Evolutionary conservation across 495 filamentous ascomycete genomes (phyloP), one percentile per base, ranked within the genome.

Genomic region (Cairneyella variabilis): DNA sequence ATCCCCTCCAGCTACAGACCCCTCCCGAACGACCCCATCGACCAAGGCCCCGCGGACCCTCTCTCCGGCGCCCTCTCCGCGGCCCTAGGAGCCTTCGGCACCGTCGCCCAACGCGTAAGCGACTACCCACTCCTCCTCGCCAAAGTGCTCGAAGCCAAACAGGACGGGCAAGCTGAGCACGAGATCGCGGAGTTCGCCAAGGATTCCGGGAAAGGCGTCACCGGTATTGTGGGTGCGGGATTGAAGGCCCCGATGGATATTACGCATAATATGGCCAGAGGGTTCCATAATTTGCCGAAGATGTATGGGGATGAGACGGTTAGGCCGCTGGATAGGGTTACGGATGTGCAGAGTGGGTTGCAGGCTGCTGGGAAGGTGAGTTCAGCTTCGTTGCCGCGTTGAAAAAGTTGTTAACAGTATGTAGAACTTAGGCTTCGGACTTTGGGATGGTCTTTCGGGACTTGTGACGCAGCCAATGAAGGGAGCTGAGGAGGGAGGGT

Each of bases 211-310:
- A 58, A 58, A 25, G 56, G 56, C n/a, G 21, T 54, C 1, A 48
- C 50, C 34, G 30, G 50, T 0, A 58, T 58, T 22, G 28, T 53
- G 3, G 56, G 56, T 10, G 43, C 56, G 12, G 51, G 37, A 32
- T 23, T 58, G 6, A 54, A 36, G 30, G 56, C 56, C 3, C 56
- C 56, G 4, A 58, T 58, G 56, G 56, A 49, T 30, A 40, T 58
- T 30, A 58, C 56, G 7, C 26, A 34, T 14, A 54, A 54, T 21
- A 21, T 58, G 9, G 26, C 89, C 0, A 88, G 83, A 64, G 90
- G 90, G 4, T 93, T 95, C 56, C 85, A 92, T 64, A 95, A 93
- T 59, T 80, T 81, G 1, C 88, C 89, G 0, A 84, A 78, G 48
- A 65, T 93, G 3, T 92, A 91, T 54, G 82, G 88, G 25, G 88